Conservation (phyloP, 208 protist genomes). For the Leishmania gerbilli region DNA sequence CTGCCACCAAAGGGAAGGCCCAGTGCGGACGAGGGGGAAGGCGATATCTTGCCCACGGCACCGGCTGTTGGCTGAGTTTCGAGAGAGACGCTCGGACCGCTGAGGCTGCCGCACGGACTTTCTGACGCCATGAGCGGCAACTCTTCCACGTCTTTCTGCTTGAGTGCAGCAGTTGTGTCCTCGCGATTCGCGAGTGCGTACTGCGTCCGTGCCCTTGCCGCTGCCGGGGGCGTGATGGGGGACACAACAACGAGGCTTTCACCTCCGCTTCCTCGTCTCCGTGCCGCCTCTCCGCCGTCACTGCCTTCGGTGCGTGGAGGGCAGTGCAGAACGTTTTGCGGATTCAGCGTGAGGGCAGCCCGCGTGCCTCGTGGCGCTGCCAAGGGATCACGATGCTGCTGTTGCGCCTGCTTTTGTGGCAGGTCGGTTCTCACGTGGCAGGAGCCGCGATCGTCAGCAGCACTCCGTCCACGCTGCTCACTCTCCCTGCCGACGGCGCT, state of each 20-base stretch:
- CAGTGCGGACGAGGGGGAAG: not conserved
- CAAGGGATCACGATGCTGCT: not conserved
- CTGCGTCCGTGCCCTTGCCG: not conserved
- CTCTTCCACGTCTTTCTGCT: not conserved
- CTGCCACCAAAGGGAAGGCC: not conserved
- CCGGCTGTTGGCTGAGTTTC: not conserved
- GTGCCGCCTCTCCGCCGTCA: not conserved
- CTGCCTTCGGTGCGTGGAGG: slow-evolving; percentile 6
- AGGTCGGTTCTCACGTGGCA: not conserved
- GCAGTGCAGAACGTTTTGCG: slow-evolving; percentile 5
- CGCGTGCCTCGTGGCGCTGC: not conserved
- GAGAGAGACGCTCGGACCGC: not conserved
- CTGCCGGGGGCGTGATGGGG: slow-evolving; percentile 14
- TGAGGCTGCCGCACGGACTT: not conserved
- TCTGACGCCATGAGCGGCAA: not conserved
- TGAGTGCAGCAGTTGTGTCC: not conserved
- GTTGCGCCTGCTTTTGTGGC: not conserved
- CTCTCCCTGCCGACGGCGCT: not conserved
- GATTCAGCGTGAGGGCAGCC: not conserved
- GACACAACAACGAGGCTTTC: slow-evolving; percentile 28
- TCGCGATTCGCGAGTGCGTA: not conserved
- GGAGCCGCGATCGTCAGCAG: not conserved
- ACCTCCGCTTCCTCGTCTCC: not conserved
- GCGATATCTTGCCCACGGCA: not conserved
- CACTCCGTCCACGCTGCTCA: not conserved